A percentile compares a stretch with the other conserved stretches of the same genome.
These are phyloP conservation scores for Spathaspora boniae DNA, from an alignment of 805 yeast species.

Conservation along the genomic window DNA sequence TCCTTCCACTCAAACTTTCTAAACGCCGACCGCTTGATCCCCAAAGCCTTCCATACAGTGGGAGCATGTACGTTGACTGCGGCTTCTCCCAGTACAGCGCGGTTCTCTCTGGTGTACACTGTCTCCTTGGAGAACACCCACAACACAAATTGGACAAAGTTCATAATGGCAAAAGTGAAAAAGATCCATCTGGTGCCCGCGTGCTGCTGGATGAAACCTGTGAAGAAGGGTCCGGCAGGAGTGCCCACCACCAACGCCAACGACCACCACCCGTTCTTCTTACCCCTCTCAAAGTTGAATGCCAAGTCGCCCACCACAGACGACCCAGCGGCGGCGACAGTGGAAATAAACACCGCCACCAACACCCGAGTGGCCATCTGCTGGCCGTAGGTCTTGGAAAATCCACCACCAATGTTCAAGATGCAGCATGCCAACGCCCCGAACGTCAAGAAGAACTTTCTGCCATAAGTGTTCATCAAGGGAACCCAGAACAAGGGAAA, in stretches of 20 bases:
- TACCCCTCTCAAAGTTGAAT: slow-evolving; percentile 13
- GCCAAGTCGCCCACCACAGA: slow-evolving; percentile 12
- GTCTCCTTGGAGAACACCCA: slow-evolving; percentile 8
- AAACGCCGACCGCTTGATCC: too few relatives aligned
- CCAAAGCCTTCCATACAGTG: too few relatives aligned
- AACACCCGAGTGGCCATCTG: slow-evolving; percentile 13
- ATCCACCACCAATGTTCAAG: slow-evolving; percentile 14
- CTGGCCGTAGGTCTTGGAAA: slow-evolving; percentile 11
- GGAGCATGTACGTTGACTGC: background rate
- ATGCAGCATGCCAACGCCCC: slow-evolving; percentile 8
- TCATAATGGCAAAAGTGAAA: slow-evolving; percentile 14
- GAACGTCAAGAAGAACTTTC: slow-evolving; percentile 8
- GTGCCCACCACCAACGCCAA: slow-evolving; percentile 12
- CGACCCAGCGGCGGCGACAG: slow-evolving; percentile 13
- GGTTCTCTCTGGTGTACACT: slow-evolving; percentile 4
- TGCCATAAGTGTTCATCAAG: slow-evolving; percentile 13
- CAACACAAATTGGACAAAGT: slow-evolving; percentile 9
- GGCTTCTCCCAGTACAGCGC: background rate
- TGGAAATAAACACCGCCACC: slow-evolving; percentile 9
- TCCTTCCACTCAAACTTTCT: slow-evolving; percentile 3
- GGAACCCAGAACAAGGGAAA: slow-evolving; percentile 16
- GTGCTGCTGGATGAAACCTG: slow-evolving; percentile 12
- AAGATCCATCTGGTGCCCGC: slow-evolving; percentile 11
- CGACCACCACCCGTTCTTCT: slow-evolving; percentile 16
- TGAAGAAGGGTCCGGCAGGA: slow-evolving; percentile 14